Conservation (phyloP, 2,329 filamentous ascomycete genomes). For the Gliomastix tumulicola region DNA sequence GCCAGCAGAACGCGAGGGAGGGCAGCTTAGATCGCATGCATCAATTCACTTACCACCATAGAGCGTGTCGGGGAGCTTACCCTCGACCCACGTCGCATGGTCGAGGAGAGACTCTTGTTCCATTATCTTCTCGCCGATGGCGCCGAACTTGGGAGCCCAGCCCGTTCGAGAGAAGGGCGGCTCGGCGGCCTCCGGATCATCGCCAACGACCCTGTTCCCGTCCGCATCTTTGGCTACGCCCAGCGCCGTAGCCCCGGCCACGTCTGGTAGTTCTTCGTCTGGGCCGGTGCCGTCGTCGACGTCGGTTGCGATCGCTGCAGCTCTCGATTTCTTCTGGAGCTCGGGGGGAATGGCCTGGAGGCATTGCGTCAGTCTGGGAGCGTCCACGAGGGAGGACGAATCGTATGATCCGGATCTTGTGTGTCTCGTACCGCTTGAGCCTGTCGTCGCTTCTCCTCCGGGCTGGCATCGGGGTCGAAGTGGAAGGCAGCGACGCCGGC, state of each 20-base stretch:
- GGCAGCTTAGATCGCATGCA: not conserved
- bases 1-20: no score
- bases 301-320: constrained; percentile 70
- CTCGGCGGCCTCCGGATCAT: constrained; percentile 46
- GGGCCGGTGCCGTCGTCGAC: constrained; percentile 63
- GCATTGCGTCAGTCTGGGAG: no score
- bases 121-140: constrained; percentile 48
- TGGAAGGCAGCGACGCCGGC: constrained; percentile 74
- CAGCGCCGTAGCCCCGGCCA: constrained; percentile 64
- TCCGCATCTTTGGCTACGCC: constrained; percentile 42
- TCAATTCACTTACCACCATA: constrained; percentile 65
- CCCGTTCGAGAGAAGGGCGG: constrained; percentile 52
- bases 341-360: constrained; percentile 28
- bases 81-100: constrained; percentile 82
- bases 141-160: constrained; percentile 84
- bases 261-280: constrained; percentile 70
- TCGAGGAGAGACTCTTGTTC: constrained; percentile 68
- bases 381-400: no score
- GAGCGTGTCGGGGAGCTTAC: constrained; percentile 77
- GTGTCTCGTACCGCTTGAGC: constrained; percentile 61
- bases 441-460: constrained; percentile 78
- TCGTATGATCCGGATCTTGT: no score
- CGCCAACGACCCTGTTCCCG: constrained; percentile 40
- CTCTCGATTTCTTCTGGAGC: constrained; percentile 40
- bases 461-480: constrained; percentile 79